A percentile compares a stretch with the other conserved stretches of the same genome.
These are phyloP conservation scores for Onygena corvina DNA, from an alignment of 2,329 filamentous ascomycete species.

Conservation along the genomic window DNA sequence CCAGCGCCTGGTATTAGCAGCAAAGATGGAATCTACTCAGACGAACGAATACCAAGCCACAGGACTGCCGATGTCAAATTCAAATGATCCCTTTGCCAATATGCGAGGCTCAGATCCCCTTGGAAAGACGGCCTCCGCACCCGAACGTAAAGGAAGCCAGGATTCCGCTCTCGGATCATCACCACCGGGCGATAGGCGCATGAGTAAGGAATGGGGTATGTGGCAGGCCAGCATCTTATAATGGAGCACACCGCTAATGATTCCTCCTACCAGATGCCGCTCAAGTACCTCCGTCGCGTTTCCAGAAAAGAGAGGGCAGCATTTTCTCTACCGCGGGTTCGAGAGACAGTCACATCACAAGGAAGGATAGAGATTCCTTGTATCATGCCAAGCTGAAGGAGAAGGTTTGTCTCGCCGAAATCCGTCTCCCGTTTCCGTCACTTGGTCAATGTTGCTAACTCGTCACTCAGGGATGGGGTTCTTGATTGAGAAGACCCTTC, in stretches of 20 bases:
- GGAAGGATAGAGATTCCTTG: conserved; percentile 44
- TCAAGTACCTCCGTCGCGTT: conserved; percentile 55
- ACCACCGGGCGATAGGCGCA: conserved; percentile 22
- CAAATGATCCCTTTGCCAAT: background rate
- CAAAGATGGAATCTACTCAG: background rate
- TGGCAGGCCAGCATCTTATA: background rate
- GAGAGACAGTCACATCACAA: conserved; percentile 52
- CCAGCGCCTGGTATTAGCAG: too few relatives aligned
- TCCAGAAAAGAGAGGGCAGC: conserved; percentile 58
- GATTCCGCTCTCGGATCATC: conserved; percentile 1
- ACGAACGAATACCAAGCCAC: background rate
- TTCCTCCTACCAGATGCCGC: conserved; percentile 41
- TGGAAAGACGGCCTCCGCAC: background rate
- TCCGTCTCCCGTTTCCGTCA: background rate
- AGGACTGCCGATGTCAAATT: background rate
- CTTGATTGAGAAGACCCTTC: background rate
- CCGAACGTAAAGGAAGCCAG: conserved; percentile 1
- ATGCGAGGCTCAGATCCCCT: background rate
- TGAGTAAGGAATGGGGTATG: conserved; percentile 28
- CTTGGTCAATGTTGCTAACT: background rate
- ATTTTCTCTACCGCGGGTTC: conserved; percentile 55
- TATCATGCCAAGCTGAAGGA: conserved; percentile 46
- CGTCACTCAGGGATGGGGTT: background rate
- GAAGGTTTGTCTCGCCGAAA: conserved; percentile 26
- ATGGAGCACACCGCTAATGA: background rate